Evolutionary conservation across 129 eudicot genomes (phyloP).

Genomic region (Flaveria bidentis): DNA sequence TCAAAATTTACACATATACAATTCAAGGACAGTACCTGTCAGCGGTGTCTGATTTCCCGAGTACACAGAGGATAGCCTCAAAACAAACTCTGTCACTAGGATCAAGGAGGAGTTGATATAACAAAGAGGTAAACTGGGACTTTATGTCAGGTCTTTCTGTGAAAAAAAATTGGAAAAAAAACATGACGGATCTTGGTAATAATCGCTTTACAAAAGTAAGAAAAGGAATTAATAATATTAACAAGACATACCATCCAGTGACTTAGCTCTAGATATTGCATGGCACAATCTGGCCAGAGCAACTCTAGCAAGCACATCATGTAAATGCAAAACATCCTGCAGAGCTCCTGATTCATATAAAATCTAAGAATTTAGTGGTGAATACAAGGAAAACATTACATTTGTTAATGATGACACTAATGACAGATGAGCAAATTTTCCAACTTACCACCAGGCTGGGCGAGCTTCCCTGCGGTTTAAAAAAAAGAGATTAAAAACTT

Average conservation of each 20-base stretch:
- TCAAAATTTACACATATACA: background rate
- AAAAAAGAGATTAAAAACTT: constrained; percentile 22
- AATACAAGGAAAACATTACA: constrained; percentile 10
- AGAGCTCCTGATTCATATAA: constrained; percentile 75
- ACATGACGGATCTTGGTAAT: background rate
- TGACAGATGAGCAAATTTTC: constrained; percentile 23
- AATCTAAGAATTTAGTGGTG: constrained; percentile 11
- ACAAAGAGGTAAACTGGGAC: constrained; percentile 82
- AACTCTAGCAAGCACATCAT: constrained; percentile 99
- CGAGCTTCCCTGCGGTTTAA: constrained; percentile 70
- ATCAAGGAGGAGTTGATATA: constrained; percentile 95
- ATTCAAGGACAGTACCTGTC: constrained; percentile 60
- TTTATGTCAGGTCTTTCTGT: constrained; percentile 92
- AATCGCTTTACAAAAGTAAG: constrained; percentile 20
- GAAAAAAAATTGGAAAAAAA: constrained; percentile 5
- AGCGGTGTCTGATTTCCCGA: constrained; percentile 81
- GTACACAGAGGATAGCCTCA: constrained; percentile 89
- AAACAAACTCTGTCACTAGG: constrained; percentile 99
- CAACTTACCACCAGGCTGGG: constrained; percentile 75
- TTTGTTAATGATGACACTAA: background rate
- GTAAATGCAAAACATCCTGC: constrained; percentile 89
- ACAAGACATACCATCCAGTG: constrained; percentile 72
- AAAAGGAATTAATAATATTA: constrained; percentile 16
- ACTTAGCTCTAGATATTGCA: constrained; percentile 85
- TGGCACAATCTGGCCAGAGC: constrained; percentile 94